Percentiles rank a stretch among this genome's conserved stretches.
Evolutionary conservation across 2,329 filamentous ascomycete genomes (phyloP).

Genomic region (Davidsoniella virescens): DNA sequence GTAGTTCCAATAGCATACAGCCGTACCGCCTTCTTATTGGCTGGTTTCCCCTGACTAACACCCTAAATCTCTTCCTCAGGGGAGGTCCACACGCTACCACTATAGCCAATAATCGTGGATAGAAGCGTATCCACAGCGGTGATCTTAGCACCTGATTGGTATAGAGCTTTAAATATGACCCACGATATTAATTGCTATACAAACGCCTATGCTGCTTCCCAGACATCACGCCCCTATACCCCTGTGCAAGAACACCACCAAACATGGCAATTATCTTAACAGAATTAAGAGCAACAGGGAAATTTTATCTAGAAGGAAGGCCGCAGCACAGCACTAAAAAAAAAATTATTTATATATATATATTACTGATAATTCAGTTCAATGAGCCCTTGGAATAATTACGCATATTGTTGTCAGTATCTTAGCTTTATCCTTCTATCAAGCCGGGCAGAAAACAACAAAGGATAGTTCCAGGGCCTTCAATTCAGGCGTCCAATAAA

Average conservation of each 20-base stretch:
- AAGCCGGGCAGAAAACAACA: too few species aligned
- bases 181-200: not conserved
- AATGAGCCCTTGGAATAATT: not conserved
- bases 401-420: too few species aligned
- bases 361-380: too few species aligned
- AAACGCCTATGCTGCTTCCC: not conserved
- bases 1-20: constrained; percentile 1
- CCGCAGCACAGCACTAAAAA: not conserved
- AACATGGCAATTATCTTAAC: not conserved
- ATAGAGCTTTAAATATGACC: not conserved
- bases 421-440: too few species aligned
- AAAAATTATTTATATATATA: too few species aligned
- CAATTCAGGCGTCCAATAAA: too few species aligned
- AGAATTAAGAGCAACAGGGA: not conserved
- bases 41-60: constrained; percentile 6
- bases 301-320: constrained; percentile 1
- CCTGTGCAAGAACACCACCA: not conserved
- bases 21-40: not conserved
- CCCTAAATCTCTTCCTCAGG: not conserved
- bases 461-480: too few species aligned
- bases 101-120: constrained; percentile 1
- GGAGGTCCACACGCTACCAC: constrained; percentile 1
- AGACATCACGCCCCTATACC: not conserved
- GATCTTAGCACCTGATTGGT: not conserved
- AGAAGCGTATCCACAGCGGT: not conserved